Base-by-base conservation (phyloP, 164 flowering plant genomes). In the Berberis thunbergii region DNA sequence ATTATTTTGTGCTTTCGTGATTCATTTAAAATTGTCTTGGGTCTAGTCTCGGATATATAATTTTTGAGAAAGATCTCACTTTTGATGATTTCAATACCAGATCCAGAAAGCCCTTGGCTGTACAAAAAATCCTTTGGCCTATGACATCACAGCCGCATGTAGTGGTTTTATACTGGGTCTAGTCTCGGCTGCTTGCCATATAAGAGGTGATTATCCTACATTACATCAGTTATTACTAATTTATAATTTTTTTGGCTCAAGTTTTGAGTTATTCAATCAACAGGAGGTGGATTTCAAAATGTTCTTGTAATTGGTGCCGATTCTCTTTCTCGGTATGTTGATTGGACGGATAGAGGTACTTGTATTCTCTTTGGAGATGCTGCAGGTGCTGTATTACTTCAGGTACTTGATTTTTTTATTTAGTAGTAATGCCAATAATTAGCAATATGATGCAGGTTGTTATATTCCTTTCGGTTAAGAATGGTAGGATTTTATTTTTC, bases 331-430 rank as follows among this genome's bases (percentile, higher is more conserved):
- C 88, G 91, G 38, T 84, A 77, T 71, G 91, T 86, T 70, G 97
- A 93, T 70, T 93, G 98, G 98, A 81, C 86, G 12, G 97, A 93
- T 66, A 83, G 98, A 80, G 89, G 88, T 59, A 78, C 92, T 11
- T 93, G 98, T 66, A 93, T 93, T 69, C 86, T 93, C 64, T 93
- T 93, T 69, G 97, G 98, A 55, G 98, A 93, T 83, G 98, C 96
- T 68, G 98, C 97, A 62, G 98, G 98, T 76, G 98, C 97, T 56
- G 86, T 88, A 4, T 39, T 93, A 57, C 78, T 93, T 9, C 98
- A 88, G 95, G 98, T 93, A 76, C 45, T 40, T 42, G 43, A 12
- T 11, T 57, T 41, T 57, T 4, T 2, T 41, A 26, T 57, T 41
- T 3, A 26, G 26, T 26, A 26, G 26, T 26, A 26, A 26, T 26